Percentiles rank a stretch among this genome's conserved stretches.
Conservation (phyloP, 2,329 filamentous ascomycete species). For the Trichoderma brevicompactum region DNA sequence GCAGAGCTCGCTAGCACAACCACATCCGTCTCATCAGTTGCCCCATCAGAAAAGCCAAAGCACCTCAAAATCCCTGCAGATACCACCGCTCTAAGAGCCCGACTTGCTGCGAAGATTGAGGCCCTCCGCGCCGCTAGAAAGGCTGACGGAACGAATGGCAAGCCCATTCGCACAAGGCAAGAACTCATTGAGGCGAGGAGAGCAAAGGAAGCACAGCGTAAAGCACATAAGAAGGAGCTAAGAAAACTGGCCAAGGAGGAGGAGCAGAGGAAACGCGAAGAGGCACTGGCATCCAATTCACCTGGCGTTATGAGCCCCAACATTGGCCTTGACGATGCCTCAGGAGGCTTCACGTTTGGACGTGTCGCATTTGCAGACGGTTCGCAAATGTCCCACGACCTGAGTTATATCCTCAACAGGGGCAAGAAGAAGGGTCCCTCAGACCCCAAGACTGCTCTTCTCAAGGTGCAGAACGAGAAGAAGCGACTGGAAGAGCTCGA, state of each 20-base stretch:
- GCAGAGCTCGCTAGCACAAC: constrained; percentile 59
- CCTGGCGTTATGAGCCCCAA: constrained; percentile 62
- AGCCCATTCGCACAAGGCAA: constrained; percentile 77
- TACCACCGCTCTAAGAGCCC: constrained; percentile 74
- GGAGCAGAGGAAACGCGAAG: constrained; percentile 70
- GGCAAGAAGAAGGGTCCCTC: constrained; percentile 78
- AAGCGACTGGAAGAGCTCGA: constrained; percentile 76
- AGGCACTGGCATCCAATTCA: constrained; percentile 65
- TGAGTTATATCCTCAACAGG: constrained; percentile 60
- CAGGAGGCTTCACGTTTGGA: constrained; percentile 83
- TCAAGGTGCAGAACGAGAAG: constrained; percentile 84
- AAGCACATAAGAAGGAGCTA: constrained; percentile 85
- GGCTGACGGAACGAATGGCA: constrained; percentile 81
- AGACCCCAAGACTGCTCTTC: constrained; percentile 84
- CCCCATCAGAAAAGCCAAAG: constrained; percentile 65
- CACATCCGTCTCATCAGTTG: constrained; percentile 71
- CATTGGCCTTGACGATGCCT: constrained; percentile 55
- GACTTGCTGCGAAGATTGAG: constrained; percentile 82
- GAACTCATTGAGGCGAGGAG: constrained; percentile 90
- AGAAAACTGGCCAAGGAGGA: constrained; percentile 78
- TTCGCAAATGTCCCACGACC: constrained; percentile 73
- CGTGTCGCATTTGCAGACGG: constrained; percentile 91
- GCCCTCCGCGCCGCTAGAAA: constrained; percentile 84
- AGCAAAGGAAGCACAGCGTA: constrained; percentile 83
- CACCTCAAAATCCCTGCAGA: constrained; percentile 70